Conservation (phyloP, 1,139 yeast genomes). For the Yamadazyma siamensis region DNA sequence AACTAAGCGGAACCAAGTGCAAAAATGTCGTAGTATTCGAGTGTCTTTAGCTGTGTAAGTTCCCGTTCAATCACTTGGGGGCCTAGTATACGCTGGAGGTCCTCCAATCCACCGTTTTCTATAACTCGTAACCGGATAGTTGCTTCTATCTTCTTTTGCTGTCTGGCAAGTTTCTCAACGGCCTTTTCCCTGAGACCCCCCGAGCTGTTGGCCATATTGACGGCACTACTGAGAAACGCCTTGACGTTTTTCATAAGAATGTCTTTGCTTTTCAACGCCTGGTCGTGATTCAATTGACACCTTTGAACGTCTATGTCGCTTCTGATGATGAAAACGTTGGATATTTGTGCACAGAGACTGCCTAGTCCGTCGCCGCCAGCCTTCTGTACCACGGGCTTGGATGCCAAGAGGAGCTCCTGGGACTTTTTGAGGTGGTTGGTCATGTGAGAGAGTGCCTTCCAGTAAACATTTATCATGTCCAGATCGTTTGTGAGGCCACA, state of each 20-base stretch:
- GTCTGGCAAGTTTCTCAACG: constrained; percentile 40
- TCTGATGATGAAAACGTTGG: constrained; percentile 45
- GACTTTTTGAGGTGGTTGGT: constrained; percentile 35
- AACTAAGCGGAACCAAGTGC: too few relatives aligned
- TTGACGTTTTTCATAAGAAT: constrained; percentile 36
- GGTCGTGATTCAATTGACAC: constrained; percentile 27
- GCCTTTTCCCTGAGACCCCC: constrained; percentile 53
- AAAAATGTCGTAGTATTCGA: constrained; percentile 28
- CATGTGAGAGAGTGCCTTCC: constrained; percentile 42
- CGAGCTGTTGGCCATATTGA: constrained; percentile 40
- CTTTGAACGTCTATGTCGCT: constrained; percentile 55
- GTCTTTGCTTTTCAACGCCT: constrained; percentile 25
- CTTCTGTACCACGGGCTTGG: constrained; percentile 17
- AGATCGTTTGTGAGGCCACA: constrained; percentile 9
- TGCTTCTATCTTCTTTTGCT: constrained; percentile 44
- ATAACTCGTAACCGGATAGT: constrained; percentile 43
- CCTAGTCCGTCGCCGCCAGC: constrained; percentile 30
- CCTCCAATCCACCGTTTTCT: constrained; percentile 43
- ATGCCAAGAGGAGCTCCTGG: constrained; percentile 26
- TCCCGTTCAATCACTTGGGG: too few relatives aligned
- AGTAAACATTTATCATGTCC: constrained; percentile 19
- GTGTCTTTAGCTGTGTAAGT: constrained; percentile 20
- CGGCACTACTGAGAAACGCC: constrained; percentile 44
- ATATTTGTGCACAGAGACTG: constrained; percentile 34
- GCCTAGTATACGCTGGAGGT: constrained; percentile 23